Evolutionary conservation across 2,329 filamentous ascomycete genomes (phyloP), one percentile per base, ranked within the genome.

Genomic region (Chalara sp.): DNA sequence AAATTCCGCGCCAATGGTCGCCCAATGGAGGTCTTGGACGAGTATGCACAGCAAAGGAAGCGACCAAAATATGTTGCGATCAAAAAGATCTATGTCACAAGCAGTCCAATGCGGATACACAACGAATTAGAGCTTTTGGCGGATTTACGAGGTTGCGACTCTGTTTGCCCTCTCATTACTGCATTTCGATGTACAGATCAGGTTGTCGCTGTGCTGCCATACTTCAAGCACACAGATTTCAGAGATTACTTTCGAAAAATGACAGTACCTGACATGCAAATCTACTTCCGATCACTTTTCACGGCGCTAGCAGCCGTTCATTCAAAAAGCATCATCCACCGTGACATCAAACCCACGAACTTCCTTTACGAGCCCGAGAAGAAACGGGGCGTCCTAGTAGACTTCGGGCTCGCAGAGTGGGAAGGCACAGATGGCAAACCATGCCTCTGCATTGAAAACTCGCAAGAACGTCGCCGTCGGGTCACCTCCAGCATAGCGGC

Each of bases 81-180:
- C 69, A 99, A 99, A 73, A 99, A 99, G 73, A 99, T 99, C 61
- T 99, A 99, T 68, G 93, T 97, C 57, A 99, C 95, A 1, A 96
- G 91, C 56, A 96, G 90, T 59, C 93, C 93, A 0, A 78, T 84
- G 31, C 87, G 93, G 44, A 97, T 99, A 60, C 81, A 95, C 65
- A 99, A 99, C 71, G 93, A 99, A 70, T 83, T 99, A 13, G 92
- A 97, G 62, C 78, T 99, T 28, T 80, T 99, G 28, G 83, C 95
- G 65, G 90, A 96, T 65, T 79, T 99, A 6, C 81, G 87, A 46
- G 81, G 86, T 51, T 95, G 87, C 53, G 78, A 82, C 39, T 89
- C 89, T 2, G 91, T 99, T 30, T 97, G 93, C 61, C 92, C 93
- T 33, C 79, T 99, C 21, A 95, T 99, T 67, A 99, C 93, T 6